phyloP scores from a whole-genome alignment of 805 yeast genomes.

The Lachancea sp. region DNA sequence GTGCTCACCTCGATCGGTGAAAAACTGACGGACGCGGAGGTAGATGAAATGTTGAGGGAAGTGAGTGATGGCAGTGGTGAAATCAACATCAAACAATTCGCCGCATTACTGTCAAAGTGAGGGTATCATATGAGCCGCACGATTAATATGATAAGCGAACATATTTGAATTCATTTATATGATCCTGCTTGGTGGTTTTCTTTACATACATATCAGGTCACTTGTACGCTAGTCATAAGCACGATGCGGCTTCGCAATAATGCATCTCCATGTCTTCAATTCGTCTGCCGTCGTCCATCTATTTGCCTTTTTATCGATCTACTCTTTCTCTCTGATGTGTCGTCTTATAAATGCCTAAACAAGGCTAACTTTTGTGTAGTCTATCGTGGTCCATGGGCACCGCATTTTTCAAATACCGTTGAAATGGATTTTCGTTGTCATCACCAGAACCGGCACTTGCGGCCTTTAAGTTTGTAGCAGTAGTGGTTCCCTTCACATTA shows the following conservation, averaged over 20 bases:
- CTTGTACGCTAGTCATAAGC: too few species aligned
- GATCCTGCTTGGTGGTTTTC: too few species aligned
- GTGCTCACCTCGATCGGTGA: slow-evolving; percentile 97
- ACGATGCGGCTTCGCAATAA: too few species aligned
- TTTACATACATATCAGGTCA: too few species aligned
- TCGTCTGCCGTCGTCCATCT: too few species aligned
- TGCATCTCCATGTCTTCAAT: too few species aligned
- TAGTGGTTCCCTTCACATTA: not conserved
- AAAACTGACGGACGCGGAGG: slow-evolving; percentile 92
- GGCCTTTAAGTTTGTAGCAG: not conserved
- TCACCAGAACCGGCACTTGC: slow-evolving; percentile 12
- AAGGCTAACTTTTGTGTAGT: slow-evolving; percentile 19
- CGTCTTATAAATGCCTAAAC: not conserved
- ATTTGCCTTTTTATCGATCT: not conserved
- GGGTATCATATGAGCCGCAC: not conserved
- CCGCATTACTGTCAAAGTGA: slow-evolving; percentile 78
- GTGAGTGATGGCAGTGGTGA: slow-evolving; percentile 96
- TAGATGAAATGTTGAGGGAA: slow-evolving; percentile 93
- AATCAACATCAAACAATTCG: slow-evolving; percentile 94
- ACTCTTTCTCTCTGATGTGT: not conserved
- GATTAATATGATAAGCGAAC: too few species aligned
- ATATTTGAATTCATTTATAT: too few species aligned
- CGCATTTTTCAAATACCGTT: slow-evolving; percentile 33
- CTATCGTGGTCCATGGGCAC: slow-evolving; percentile 36
- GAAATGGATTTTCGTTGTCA: slow-evolving; percentile 33